These are phyloP conservation scores for Nemania bipapillata DNA, from an alignment of 2,329 filamentous ascomycete species.

Conservation along the genomic window DNA sequence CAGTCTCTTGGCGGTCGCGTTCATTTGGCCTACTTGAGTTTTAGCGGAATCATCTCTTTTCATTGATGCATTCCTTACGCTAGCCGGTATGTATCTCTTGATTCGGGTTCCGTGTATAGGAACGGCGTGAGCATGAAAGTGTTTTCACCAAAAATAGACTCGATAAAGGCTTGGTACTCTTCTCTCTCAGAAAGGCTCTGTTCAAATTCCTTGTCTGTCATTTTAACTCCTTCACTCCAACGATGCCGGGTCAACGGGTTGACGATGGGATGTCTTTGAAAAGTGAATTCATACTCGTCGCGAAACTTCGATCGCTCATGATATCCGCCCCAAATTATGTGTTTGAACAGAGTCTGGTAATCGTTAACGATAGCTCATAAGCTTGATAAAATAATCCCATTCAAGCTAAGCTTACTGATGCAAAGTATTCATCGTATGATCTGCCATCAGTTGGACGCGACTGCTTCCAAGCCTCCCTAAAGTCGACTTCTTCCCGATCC, in stretches of 20 bases:
- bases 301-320: constrained; percentile 2
- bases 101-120: background rate
- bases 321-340: background rate
- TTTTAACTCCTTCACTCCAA: background rate
- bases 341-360: background rate
- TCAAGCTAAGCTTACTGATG: background rate
- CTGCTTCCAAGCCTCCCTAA: background rate
- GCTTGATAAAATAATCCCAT: background rate
- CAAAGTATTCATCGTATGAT: background rate
- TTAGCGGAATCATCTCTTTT: background rate
- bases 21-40: background rate
- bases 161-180: background rate
- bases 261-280: background rate
- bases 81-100: background rate
- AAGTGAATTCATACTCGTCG: background rate
- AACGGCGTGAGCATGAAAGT: background rate
- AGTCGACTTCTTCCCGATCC: background rate
- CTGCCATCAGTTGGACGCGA: background rate
- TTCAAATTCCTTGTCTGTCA: background rate
- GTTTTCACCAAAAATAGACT: background rate
- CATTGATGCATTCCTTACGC: background rate
- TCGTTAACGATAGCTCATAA: background rate
- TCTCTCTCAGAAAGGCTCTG: background rate
- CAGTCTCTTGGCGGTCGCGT: background rate
- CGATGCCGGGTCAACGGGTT: background rate